Evolutionary conservation across 1,139 yeast genomes (phyloP).

Genomic region (Geotrichum aggregatum): DNA sequence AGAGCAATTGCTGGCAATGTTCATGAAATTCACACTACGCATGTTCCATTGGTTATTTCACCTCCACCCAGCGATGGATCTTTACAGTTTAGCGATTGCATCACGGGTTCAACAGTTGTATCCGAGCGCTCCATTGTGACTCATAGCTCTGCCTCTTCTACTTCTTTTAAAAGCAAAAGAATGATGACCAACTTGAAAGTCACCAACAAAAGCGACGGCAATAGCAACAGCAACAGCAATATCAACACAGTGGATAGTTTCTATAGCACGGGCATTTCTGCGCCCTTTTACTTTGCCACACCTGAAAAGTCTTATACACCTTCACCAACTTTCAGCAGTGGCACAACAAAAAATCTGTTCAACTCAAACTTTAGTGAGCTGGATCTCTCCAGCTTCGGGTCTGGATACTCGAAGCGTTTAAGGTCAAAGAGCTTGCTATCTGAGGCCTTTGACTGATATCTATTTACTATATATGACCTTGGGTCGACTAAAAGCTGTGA

Average conservation of each 20-base stretch:
- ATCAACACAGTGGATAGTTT: no score
- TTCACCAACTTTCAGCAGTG: neutral
- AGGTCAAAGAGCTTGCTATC: no score
- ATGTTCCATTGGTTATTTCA: conserved; percentile 3
- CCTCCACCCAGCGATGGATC: conserved; percentile 15
- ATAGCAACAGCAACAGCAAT: no score
- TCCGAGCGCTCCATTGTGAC: neutral
- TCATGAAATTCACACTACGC: neutral
- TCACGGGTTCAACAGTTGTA: conserved; percentile 11
- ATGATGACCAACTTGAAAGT: neutral
- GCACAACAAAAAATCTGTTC: neutral
- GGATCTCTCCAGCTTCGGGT: neutral
- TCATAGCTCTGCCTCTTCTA: neutral
- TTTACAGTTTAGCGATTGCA: conserved; percentile 15
- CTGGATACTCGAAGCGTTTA: neutral
- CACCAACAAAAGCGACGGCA: neutral
- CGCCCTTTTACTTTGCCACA: neutral
- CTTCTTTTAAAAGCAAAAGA: neutral
- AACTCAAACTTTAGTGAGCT: neutral
- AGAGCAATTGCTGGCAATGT: neutral
- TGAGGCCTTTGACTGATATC: no score
- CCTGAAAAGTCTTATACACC: neutral
- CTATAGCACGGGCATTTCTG: no score
- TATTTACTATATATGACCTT: no score
- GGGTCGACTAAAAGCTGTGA: no score